Evolutionary conservation across 257 asterid species (phyloP).

Genomic region (Hygrophila difformis): DNA sequence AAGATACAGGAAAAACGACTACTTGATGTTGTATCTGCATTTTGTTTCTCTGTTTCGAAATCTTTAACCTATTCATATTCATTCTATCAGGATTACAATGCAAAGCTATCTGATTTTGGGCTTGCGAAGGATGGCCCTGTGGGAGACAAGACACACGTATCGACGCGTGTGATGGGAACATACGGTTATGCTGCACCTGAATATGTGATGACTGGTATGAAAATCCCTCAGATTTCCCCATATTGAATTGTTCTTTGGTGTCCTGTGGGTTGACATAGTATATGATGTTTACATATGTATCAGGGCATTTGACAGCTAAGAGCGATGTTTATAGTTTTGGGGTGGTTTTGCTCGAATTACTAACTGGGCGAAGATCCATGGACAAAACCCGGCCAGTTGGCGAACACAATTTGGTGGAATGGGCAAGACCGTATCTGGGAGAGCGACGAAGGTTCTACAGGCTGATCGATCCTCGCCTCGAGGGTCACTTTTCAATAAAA

Average conservation of each 20-base stretch:
- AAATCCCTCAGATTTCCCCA: not conserved
- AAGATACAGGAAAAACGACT: constrained; percentile 17
- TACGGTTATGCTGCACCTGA: constrained; percentile 87
- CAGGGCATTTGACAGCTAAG: constrained; percentile 75
- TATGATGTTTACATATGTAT: constrained; percentile 1
- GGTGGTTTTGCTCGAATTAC: constrained; percentile 65
- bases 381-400: constrained; percentile 52
- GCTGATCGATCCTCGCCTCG: constrained; percentile 61
- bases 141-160: constrained; percentile 80
- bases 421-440: constrained; percentile 60
- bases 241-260: not conserved
- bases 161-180: constrained; percentile 88
- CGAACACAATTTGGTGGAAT: constrained; percentile 66
- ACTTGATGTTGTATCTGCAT: not conserved
- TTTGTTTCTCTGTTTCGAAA: constrained; percentile 13
- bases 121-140: constrained; percentile 81
- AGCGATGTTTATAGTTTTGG: constrained; percentile 88
- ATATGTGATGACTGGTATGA: constrained; percentile 63
- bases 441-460: constrained; percentile 48
- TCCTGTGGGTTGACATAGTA: too few species aligned
- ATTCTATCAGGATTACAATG: constrained; percentile 65
- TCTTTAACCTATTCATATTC: constrained; percentile 1
- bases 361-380: constrained; percentile 63
- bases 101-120: constrained; percentile 85
- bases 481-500: constrained; percentile 56